A percentile compares a stretch with the other conserved stretches of the same genome.
These are phyloP conservation scores for Ceratocystis destructans DNA, from an alignment of 2,329 filamentous ascomycete species.

Conservation along the genomic window DNA sequence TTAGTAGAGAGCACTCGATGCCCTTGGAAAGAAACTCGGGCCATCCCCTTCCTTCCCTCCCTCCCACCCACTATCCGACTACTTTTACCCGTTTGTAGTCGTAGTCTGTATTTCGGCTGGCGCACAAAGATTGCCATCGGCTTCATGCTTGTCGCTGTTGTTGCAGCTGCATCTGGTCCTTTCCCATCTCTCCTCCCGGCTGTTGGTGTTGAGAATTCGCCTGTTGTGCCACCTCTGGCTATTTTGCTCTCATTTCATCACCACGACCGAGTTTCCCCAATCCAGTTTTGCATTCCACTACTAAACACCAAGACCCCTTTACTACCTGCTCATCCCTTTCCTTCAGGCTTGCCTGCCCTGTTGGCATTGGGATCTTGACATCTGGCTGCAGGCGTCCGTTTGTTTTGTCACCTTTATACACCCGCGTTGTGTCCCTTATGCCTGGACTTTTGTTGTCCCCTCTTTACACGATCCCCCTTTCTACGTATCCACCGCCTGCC, in stretches of 20 bases:
- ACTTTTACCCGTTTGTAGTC: background rate
- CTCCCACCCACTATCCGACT: background rate
- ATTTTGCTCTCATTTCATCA: background rate
- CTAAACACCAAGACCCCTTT: background rate
- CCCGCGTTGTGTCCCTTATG: too few species aligned
- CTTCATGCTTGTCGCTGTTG: background rate
- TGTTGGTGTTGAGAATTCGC: background rate
- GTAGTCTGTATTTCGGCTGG: background rate
- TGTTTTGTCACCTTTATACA: background rate
- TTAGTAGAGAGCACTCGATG: background rate
- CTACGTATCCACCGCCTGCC: background rate
- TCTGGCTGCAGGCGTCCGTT: background rate
- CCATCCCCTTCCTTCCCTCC: background rate
- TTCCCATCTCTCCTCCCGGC: background rate
- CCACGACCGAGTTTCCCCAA: background rate
- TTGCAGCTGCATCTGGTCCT: background rate
- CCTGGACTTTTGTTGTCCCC: background rate
- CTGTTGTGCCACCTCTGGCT: background rate
- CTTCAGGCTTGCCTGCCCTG: background rate
- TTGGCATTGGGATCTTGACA: conserved; percentile 2
- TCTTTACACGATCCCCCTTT: background rate
- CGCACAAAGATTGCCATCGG: background rate
- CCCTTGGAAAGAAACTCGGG: background rate
- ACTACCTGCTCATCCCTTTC: background rate
- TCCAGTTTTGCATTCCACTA: background rate